Evolutionary conservation across 2,329 filamentous ascomycete species (phyloP).

Genomic region (Neodidymelliopsis sp.): DNA sequence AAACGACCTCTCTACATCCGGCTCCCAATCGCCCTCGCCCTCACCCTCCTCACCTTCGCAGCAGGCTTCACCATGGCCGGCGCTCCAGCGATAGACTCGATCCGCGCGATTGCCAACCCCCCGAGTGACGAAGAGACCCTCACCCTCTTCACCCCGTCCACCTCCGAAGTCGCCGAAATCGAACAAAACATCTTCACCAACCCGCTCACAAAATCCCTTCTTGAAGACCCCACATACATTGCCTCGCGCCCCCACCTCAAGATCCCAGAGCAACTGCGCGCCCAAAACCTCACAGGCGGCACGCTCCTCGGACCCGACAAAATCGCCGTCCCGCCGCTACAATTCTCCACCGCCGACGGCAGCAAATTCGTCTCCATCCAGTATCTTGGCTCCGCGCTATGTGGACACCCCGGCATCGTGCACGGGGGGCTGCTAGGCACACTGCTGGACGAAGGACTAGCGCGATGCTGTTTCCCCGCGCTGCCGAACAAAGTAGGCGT

Average conservation of each 20-base stretch:
- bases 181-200: conserved; percentile 79
- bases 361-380: conserved; percentile 67
- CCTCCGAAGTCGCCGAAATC: conserved; percentile 62
- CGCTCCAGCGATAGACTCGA: conserved; percentile 59
- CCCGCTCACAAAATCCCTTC: conserved; percentile 74
- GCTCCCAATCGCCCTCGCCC: conserved; percentile 55
- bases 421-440: conserved; percentile 94
- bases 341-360: conserved; percentile 70
- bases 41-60: conserved; percentile 57
- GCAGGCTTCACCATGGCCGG: conserved; percentile 67
- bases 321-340: conserved; percentile 81
- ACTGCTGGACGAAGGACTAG: conserved; percentile 87
- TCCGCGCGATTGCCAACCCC: conserved; percentile 60
- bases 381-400: conserved; percentile 80
- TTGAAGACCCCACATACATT: conserved; percentile 69
- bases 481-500: conserved; percentile 85
- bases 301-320: conserved; percentile 77
- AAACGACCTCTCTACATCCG: conserved; percentile 41
- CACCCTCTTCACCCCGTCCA: conserved; percentile 66
- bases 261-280: conserved; percentile 74
- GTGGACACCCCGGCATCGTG: conserved; percentile 88
- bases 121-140: conserved; percentile 78
- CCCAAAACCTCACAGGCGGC: conserved; percentile 81
- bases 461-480: conserved; percentile 85
- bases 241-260: conserved; percentile 89